phyloP scores from a whole-genome alignment of 257 asterid species.

The Dorcoceras hygrometricum region DNA sequence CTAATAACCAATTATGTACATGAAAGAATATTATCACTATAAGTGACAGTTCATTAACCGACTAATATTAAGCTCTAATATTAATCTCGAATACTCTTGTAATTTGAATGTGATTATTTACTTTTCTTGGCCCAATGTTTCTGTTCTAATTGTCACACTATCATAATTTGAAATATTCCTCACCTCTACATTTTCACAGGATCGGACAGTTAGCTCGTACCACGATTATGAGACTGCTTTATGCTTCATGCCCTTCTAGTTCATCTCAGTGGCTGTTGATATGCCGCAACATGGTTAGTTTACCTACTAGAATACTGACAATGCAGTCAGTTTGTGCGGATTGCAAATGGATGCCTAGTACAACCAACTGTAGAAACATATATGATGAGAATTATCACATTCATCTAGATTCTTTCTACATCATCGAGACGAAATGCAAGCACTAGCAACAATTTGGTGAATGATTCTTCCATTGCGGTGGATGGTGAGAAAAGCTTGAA shows the following conservation, averaged over 20 bases:
- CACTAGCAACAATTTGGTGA: constrained; percentile 38
- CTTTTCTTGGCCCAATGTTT: too few relatives aligned
- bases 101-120: too few relatives aligned
- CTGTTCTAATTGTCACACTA: neutral
- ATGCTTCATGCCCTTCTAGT: constrained; percentile 81
- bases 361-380: neutral
- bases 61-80: too few relatives aligned
- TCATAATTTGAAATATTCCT: neutral
- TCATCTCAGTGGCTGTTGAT: constrained; percentile 95
- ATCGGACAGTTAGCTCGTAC: constrained; percentile 84
- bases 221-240: constrained; percentile 80
- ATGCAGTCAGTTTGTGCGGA: neutral
- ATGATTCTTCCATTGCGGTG: constrained; percentile 57
- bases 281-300: constrained; percentile 79
- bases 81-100: too few relatives aligned
- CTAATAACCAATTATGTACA: too few relatives aligned
- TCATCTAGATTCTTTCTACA: constrained; percentile 69
- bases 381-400: constrained; percentile 16
- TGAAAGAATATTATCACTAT: too few relatives aligned
- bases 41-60: too few relatives aligned
- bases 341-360: constrained; percentile 15
- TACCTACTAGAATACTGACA: constrained; percentile 19
- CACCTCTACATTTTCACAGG: constrained; percentile 42
- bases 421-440: constrained; percentile 56
- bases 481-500: constrained; percentile 53